phyloP scores from a whole-genome alignment of 192 early-diverging fungal species.

The Haplosporangium gracile region DNA sequence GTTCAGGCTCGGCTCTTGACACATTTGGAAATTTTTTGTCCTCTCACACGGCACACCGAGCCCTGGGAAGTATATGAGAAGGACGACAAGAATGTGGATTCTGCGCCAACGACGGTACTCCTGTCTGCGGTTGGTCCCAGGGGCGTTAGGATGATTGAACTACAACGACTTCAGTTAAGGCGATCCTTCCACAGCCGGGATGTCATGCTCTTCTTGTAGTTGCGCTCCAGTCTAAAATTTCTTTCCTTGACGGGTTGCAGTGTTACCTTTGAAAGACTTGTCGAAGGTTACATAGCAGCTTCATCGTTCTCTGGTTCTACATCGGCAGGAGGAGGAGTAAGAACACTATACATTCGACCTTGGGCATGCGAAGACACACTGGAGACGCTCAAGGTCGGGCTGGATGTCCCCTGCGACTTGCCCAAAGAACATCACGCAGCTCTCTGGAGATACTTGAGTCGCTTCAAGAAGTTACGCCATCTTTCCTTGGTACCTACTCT shows the following conservation, averaged over 20 bases:
- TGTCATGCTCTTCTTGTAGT: background rate
- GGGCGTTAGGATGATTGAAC: background rate
- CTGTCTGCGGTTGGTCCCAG: background rate
- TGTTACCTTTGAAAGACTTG: background rate
- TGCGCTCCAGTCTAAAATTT: background rate
- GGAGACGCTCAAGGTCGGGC: background rate
- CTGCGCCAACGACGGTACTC: background rate
- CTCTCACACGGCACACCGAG: background rate
- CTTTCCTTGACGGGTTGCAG: background rate
- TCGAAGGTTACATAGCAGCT: background rate
- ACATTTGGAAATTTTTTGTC: background rate
- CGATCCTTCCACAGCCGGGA: background rate
- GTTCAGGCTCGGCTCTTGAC: background rate
- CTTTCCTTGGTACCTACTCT: background rate
- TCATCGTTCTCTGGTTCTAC: background rate
- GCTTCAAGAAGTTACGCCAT: background rate
- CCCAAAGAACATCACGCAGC: background rate
- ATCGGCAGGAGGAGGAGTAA: background rate
- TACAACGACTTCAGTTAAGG: background rate
- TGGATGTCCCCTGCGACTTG: background rate
- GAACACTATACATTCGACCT: background rate
- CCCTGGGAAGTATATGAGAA: background rate
- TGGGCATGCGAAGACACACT: background rate
- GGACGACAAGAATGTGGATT: background rate
- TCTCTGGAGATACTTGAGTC: background rate